Conservation (phyloP, 1,284 basidiomycete species). For the Fomitiporia mediterranea region DNA sequence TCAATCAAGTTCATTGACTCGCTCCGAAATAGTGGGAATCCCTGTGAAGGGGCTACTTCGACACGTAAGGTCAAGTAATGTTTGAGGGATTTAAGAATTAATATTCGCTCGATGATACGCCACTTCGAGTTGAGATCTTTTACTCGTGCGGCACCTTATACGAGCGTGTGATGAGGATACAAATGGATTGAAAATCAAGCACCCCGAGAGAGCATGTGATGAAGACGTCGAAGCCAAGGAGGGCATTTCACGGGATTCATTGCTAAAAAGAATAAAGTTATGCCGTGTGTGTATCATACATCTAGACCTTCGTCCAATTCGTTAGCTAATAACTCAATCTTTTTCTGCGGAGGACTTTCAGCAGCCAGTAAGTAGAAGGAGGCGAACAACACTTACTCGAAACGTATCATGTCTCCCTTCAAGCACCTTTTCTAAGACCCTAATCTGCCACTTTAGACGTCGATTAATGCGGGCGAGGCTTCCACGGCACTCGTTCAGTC, state of each 20-base stretch:
- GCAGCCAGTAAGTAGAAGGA: background rate
- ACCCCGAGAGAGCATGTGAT: no score
- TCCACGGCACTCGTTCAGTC: slow-evolving; percentile 47
- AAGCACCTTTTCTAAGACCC: slow-evolving; percentile 53
- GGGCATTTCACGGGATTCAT: background rate
- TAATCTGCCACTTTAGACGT: slow-evolving; percentile 67
- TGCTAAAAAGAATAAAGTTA: slow-evolving; percentile 14
- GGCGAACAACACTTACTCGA: slow-evolving; percentile 42
- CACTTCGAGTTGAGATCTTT: slow-evolving; percentile 55
- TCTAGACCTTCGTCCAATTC: slow-evolving; percentile 61
- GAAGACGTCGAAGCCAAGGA: no score
- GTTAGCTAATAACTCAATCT: slow-evolving; percentile 53
- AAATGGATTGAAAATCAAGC: background rate
- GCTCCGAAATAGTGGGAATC: background rate
- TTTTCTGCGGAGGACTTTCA: slow-evolving; percentile 43
- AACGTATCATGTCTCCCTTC: slow-evolving; percentile 62
- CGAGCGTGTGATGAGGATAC: slow-evolving; percentile 44
- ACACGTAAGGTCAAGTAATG: background rate
- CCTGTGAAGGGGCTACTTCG: background rate
- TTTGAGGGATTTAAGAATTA: slow-evolving; percentile 1
- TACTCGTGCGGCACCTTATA: slow-evolving; percentile 76
- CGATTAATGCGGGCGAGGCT: slow-evolving; percentile 48
- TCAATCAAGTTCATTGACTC: background rate
- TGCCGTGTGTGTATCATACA: slow-evolving; percentile 31
- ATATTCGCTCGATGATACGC: slow-evolving; percentile 78